These are phyloP conservation scores for Huntiella moniliformis DNA, from an alignment of 2,329 filamentous ascomycete genomes.

Conservation along the genomic window DNA sequence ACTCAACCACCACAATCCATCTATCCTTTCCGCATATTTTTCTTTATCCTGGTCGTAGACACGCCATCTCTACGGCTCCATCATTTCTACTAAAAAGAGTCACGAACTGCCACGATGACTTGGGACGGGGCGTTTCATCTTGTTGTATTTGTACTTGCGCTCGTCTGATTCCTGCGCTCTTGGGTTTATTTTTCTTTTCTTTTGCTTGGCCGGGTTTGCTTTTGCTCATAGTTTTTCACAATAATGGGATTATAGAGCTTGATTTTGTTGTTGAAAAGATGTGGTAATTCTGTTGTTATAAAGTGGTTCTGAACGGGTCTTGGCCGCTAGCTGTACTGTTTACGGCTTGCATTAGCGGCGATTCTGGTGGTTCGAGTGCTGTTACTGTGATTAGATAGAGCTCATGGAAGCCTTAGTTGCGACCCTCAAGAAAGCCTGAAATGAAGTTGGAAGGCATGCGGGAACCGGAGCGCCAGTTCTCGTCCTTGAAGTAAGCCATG, in stretches of 20 bases:
- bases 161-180: no score
- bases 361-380: neutral
- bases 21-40: neutral
- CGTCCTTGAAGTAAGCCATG: slow-evolving; percentile 88
- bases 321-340: neutral
- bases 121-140: slow-evolving; percentile 8
- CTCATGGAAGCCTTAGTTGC: slow-evolving; percentile 27
- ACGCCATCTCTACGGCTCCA: no score
- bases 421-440: slow-evolving; percentile 78
- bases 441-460: slow-evolving; percentile 81
- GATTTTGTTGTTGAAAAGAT: slow-evolving; percentile 3
- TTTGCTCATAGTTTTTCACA: neutral
- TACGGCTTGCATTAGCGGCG: neutral
- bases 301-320: slow-evolving; percentile 1
- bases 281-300: slow-evolving; percentile 2
- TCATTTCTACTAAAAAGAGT: slow-evolving; percentile 3
- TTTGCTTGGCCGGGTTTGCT: neutral
- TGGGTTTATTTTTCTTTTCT: neutral
- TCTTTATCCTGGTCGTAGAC: no score
- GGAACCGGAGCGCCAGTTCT: slow-evolving; percentile 57
- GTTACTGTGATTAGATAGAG: neutral
- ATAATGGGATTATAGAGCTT: neutral
- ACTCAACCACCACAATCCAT: slow-evolving; percentile 1
- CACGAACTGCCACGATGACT: slow-evolving; percentile 4
- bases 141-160: slow-evolving; percentile 4